Evolutionary conservation across 179 eudicot genomes (phyloP), one percentile per base, ranked within the genome.

Genomic region (Corrigiola litoralis): DNA sequence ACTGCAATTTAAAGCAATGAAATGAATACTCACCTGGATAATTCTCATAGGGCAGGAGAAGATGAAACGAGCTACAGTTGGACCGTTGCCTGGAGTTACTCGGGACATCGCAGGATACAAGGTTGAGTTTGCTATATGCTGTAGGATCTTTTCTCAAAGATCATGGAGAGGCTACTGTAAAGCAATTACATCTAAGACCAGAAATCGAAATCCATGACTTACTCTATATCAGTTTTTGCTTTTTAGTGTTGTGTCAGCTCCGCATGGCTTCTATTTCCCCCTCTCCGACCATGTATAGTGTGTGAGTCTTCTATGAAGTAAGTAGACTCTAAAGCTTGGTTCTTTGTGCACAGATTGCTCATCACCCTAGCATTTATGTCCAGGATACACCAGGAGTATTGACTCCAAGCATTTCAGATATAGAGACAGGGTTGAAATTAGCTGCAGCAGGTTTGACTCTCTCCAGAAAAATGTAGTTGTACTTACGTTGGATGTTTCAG

Each of bases 21-120:
- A 27, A 62, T 60, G 50, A 58, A 21, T 54, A 5, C 52, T 54
- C 17, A 52, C 57, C 40, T 61, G 34, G 29, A 68, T 63, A 58
- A 77, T 59, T 55, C 64, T 74, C 76, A 34, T 85, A 92, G 98
- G 52, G 84, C 95, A 87, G 89, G 82, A 74, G 70, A 90, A 73
- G 79, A 79, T 54, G 63, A 92, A 92, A 74, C 86, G 90, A 59
- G 97, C 97, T 52, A 86, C 81, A 5, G 98, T 92, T 63, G 98
- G 98, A 48, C 98, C 98, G 52, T 71, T 92, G 75, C 98, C 98
- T 74, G 98, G 98, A 75, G 98, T 92, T 72, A 92, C 98, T 42
- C 98, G 85, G 67, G 98, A 92, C 83, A 92, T 92, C 83, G 95
- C 97, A 21, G 98, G 98, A 67, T 92, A 62, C 75, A 90, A 87